These are phyloP conservation scores for Talaromyces sp. DNA, from an alignment of 2,329 filamentous ascomycete species.

Conservation along the genomic window DNA sequence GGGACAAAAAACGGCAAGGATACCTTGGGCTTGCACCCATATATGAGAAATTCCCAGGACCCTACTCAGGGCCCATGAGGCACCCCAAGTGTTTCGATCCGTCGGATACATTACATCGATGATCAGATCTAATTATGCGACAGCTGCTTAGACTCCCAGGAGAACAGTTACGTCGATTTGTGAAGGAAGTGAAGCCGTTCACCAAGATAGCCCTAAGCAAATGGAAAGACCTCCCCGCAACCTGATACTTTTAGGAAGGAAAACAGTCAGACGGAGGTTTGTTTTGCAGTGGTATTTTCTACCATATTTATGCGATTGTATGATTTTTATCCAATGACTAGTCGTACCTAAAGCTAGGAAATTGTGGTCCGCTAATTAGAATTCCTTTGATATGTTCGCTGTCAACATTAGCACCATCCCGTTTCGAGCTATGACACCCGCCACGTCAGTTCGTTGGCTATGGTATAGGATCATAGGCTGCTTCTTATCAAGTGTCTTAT, in stretches of 20 bases:
- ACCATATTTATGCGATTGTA: not conserved
- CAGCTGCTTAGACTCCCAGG: not conserved
- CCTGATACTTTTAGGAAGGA: not conserved
- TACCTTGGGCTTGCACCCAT: not conserved
- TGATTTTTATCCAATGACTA: not conserved
- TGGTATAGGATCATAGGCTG: not conserved
- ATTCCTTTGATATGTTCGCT: not conserved
- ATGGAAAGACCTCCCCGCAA: not conserved
- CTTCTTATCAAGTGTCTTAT: not conserved
- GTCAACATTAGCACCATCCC: not conserved
- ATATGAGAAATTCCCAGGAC: not conserved
- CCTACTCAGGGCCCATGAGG: not conserved
- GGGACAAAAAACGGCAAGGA: not conserved
- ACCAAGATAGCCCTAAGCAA: not conserved
- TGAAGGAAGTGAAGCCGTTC: not conserved
- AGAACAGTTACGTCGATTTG: not conserved
- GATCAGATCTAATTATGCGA: not conserved
- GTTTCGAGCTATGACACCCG: not conserved
- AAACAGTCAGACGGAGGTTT: not conserved
- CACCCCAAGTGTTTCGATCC: not conserved
- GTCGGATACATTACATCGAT: not conserved
- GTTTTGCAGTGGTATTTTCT: not conserved
- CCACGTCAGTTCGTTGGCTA: not conserved
- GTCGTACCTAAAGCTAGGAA: not conserved
- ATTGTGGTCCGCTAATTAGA: not conserved